Evolutionary conservation across 139 green algal species (phyloP).

Genomic region (Chlorella sp.): DNA sequence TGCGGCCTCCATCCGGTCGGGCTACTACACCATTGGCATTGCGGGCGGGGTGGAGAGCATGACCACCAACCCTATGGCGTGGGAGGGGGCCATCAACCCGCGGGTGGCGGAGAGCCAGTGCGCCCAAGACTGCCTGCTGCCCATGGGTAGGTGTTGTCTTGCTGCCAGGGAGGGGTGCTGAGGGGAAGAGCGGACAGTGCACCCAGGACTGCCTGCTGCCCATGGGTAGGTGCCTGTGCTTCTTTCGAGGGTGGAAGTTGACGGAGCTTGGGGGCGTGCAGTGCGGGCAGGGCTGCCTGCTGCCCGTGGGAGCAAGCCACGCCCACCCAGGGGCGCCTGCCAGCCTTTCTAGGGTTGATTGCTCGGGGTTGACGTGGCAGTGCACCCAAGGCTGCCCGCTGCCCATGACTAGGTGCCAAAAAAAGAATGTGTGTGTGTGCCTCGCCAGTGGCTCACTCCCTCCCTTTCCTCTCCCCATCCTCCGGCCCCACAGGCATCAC

Average conservation of each 20-base stretch:
- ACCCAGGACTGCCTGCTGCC: constrained; percentile 94
- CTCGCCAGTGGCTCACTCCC: not conserved
- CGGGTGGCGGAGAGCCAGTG: constrained; percentile 67
- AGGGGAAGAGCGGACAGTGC: constrained; percentile 28
- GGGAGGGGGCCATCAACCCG: constrained; percentile 96
- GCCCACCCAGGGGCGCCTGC: not conserved
- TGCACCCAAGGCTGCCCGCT: not conserved
- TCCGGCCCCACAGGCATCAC: constrained; percentile 76
- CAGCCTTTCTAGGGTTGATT: not conserved
- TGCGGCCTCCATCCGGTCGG: constrained; percentile 93
- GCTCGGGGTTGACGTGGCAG: not conserved
- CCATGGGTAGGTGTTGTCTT: constrained; percentile 91
- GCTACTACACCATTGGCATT: constrained; percentile 96
- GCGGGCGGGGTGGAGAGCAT: constrained; percentile 96
- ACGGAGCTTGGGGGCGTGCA: no score
- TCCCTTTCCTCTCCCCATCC: not conserved
- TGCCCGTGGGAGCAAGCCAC: constrained; percentile 99
- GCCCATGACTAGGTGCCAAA: no score
- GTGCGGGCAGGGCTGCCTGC: constrained; percentile 48
- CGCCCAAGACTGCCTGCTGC: constrained; percentile 93
- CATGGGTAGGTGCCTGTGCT: constrained; percentile 89
- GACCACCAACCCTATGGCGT: constrained; percentile 95
- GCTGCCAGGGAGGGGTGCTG: no score
- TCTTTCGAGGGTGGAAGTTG: no score
- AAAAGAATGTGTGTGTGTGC: no score